Evolutionary conservation across 139 green algal species (phyloP).

Genomic region (Chlamydomonas incerta): DNA sequence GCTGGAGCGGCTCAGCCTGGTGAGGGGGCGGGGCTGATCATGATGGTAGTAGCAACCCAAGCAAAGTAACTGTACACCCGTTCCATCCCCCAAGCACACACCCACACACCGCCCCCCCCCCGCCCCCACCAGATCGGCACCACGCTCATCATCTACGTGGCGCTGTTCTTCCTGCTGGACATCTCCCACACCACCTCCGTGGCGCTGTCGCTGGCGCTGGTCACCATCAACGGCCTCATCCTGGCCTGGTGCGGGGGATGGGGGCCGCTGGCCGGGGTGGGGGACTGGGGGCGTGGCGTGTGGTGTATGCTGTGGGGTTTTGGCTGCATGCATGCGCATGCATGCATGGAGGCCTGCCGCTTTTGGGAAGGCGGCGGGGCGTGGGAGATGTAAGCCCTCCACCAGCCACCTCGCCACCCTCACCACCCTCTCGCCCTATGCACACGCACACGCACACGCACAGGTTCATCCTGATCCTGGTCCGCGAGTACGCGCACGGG

Average conservation of each 20-base stretch:
- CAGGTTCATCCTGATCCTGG: conserved; percentile 20
- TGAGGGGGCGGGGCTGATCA: too few species aligned
- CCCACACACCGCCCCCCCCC: too few species aligned
- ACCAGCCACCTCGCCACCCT: too few species aligned
- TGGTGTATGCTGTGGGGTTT: neutral
- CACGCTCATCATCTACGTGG: conserved; percentile 3
- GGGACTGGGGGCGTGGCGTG: neutral
- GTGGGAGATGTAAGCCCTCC: too few species aligned
- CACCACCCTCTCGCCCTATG: too few species aligned
- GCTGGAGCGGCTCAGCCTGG: conserved; percentile 32
- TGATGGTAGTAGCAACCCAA: neutral
- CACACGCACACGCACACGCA: too few species aligned
- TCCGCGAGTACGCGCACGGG: neutral
- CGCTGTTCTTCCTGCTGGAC: conserved; percentile 32
- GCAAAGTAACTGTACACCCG: neutral
- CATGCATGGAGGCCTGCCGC: neutral
- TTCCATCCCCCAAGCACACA: neutral
- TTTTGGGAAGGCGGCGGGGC: too few species aligned
- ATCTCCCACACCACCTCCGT: neutral
- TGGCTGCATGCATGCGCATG: neutral
- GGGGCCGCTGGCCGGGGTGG: neutral
- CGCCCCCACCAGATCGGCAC: conserved; percentile 12
- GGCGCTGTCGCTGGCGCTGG: conserved; percentile 10
- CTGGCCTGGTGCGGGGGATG: neutral
- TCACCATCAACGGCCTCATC: conserved; percentile 10